phyloP scores from a whole-genome alignment of 352 stramenopile genomes.

The Globisporangium parvum region DNA sequence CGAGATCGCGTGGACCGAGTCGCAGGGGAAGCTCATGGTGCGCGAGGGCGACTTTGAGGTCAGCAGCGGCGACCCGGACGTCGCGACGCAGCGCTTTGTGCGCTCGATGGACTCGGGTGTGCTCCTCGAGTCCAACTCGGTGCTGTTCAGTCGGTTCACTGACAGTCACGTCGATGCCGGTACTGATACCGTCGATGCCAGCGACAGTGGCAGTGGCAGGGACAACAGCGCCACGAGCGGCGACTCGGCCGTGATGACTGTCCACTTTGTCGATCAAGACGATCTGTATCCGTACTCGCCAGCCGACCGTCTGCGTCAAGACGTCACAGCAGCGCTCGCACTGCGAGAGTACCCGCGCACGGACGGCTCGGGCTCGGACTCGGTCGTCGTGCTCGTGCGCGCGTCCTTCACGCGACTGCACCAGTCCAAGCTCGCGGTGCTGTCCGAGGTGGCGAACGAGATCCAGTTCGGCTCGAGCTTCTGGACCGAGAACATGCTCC shows the following conservation, averaged over 20 bases:
- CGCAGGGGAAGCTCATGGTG: constrained; percentile 39
- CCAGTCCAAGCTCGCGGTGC: not conserved
- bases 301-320: constrained; percentile 16
- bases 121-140: constrained; percentile 25
- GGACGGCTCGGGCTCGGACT: not conserved
- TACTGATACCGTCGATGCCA: not conserved
- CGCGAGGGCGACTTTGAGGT: constrained; percentile 32
- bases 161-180: not conserved
- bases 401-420: not conserved
- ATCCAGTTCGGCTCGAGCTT: not conserved
- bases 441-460: not conserved
- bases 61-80: constrained; percentile 11
- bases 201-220: not conserved
- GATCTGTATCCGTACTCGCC: constrained; percentile 31
- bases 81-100: constrained; percentile 24
- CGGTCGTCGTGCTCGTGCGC: not conserved
- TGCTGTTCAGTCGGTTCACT: constrained; percentile 20
- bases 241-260: not conserved
- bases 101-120: constrained; percentile 9
- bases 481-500: no score
- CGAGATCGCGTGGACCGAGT: constrained; percentile 47
- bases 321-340: not conserved
- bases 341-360: not conserved
- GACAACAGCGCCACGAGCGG: not conserved
- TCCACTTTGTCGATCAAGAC: constrained; percentile 31